Evolutionary conservation across 495 filamentous ascomycete genomes (phyloP), one percentile per base, ranked within the genome.

Genomic region (Aspergillus cavernicola): DNA sequence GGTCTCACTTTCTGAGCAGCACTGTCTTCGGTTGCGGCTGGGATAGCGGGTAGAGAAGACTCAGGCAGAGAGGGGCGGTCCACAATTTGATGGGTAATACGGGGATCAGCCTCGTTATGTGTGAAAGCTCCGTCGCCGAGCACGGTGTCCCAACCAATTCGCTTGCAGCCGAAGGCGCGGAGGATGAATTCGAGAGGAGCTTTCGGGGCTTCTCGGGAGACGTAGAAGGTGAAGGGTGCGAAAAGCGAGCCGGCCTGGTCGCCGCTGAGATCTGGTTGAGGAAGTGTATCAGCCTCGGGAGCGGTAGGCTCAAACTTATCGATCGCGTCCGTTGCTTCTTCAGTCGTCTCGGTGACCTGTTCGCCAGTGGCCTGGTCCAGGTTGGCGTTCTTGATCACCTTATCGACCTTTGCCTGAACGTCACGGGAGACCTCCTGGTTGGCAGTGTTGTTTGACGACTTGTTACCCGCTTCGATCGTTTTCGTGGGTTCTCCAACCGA

Each of bases 21-120:
- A 55, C 81, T 82, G 64, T 81, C 79, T 40, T 80, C 76, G 1
- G 68, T 72, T 20, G 77, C 77, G 29, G 79, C 79, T 18, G 82
- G 79, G 42, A 81, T 70, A 20, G 76, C 71, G 26, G 83, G 79
- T 44, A 81, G 75, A 43, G 82, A 76, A 8, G 73, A 77, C 58
- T 80, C 79, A 5, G 89, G 80, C 8, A 92, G 75, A 13, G 87
- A 83, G 22, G 88, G 88, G 28, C 93, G 83, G 69, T 98, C 93
- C 16, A 98, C 89, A 51, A 98, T 83, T 66, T 98, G 93, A 71
- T 98, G 93, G 9, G 93, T 98, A 59, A 97, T 97, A 22, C 84
- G 79, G 10, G 85, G 79, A 64, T 97, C 90, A 2, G 78, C 79
- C 73, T 97, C 91, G 63, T 95, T 81, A 43, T 88, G 84, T 13